Conservation (phyloP, 805 yeast species). For the Tetrapisispora taiwanensis region DNA sequence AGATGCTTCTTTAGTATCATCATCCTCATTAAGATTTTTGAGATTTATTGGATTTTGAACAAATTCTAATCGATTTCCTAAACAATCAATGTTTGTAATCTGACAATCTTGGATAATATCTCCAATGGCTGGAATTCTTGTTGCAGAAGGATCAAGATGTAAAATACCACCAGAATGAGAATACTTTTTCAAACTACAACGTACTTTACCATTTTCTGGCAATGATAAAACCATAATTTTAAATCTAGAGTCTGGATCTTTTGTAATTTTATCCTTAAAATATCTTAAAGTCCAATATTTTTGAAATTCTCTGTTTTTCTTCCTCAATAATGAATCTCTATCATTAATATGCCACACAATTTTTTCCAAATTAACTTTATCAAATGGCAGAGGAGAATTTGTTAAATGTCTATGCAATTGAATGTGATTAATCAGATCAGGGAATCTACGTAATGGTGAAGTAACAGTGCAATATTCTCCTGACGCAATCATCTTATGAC, state of each 20-base stretch:
- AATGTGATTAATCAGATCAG: slow-evolving; percentile 75
- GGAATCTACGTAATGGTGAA: slow-evolving; percentile 78
- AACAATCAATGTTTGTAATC: slow-evolving; percentile 34
- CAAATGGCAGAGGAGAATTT: slow-evolving; percentile 22
- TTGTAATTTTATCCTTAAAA: slow-evolving; percentile 12
- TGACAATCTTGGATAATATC: slow-evolving; percentile 32
- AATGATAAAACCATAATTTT: slow-evolving; percentile 35
- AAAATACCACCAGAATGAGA: slow-evolving; percentile 26
- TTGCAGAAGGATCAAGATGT: slow-evolving; percentile 18
- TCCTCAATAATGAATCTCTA: slow-evolving; percentile 33
- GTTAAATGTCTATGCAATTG: slow-evolving; percentile 45
- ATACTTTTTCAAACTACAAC: slow-evolving; percentile 24
- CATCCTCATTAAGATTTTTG: too few species aligned
- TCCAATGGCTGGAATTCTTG: slow-evolving; percentile 33
- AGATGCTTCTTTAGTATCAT: too few species aligned
- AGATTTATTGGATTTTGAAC: too few species aligned
- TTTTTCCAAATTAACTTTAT: slow-evolving; percentile 27
- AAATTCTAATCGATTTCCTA: slow-evolving; percentile 20
- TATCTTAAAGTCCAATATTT: slow-evolving; percentile 32
- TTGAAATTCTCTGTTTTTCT: slow-evolving; percentile 21
- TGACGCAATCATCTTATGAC: slow-evolving; percentile 59
- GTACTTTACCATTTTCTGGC: slow-evolving; percentile 31
- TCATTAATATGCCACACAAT: slow-evolving; percentile 36
- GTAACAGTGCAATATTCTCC: slow-evolving; percentile 62
- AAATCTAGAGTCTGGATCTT: slow-evolving; percentile 7